Evolutionary conservation across 306 rosid species (phyloP).

Genomic region (Sicyos edulis): DNA sequence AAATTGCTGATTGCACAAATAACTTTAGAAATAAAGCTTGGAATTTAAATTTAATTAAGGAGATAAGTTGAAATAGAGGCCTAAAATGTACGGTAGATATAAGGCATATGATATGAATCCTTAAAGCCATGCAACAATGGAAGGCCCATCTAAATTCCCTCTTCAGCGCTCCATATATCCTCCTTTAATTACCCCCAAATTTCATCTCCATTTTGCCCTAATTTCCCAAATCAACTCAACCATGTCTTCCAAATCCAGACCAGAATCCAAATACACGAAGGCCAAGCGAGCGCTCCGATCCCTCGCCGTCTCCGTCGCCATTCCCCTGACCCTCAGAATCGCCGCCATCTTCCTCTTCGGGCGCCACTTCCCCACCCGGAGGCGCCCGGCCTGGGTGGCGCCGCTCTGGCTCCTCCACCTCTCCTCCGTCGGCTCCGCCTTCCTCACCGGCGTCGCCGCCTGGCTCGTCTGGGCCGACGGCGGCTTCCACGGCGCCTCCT

Average conservation of each 20-base stretch:
- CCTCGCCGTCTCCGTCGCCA: conserved; percentile 35
- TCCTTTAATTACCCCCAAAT: background rate
- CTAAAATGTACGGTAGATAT: no score
- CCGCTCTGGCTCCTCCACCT: conserved; percentile 56
- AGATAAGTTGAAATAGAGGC: no score
- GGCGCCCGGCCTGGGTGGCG: conserved; percentile 52
- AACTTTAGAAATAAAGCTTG: no score
- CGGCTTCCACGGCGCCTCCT: conserved; percentile 38
- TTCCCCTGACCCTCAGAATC: conserved; percentile 38
- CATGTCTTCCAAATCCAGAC: conserved; percentile 20
- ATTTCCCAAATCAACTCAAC: background rate
- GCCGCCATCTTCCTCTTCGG: conserved; percentile 36
- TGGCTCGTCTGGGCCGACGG: conserved; percentile 89
- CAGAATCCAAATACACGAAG: conserved; percentile 31
- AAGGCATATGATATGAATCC: no score
- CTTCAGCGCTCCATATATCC: conserved; percentile 31
- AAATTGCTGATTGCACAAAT: no score
- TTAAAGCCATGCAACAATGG: conserved; percentile 18
- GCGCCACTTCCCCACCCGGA: conserved; percentile 23
- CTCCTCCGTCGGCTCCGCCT: conserved; percentile 39
- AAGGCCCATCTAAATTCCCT: conserved; percentile 25
- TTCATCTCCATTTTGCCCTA: conserved; percentile 5
- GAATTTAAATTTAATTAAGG: no score
- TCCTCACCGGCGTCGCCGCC: conserved; percentile 53
- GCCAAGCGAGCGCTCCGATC: conserved; percentile 48